Base-by-base conservation (phyloP, 2,329 filamentous ascomycete species). In the Lecanicillium sp. region DNA sequence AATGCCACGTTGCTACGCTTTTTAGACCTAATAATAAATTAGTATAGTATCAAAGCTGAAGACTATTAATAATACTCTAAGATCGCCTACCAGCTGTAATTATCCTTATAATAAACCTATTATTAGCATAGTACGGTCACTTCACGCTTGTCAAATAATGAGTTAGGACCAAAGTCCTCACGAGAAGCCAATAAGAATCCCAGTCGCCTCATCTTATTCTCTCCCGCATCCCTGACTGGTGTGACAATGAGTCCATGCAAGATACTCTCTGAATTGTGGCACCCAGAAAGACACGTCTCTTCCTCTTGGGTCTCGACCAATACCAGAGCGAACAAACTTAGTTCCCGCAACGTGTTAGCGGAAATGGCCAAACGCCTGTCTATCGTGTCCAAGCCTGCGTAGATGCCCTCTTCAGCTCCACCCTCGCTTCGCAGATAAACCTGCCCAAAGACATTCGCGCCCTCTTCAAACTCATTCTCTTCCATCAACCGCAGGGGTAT, bases 311-410 rank as follows among this genome's bases (percentile, higher is more conserved):
- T 42, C 16, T 38, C 18, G 7, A 28, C 30, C 35, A 38, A 15
- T 15, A 42, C 29, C 30, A 38, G 35, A 17, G 40, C 40, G 34
- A 38, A 33, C 5, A 35, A 35, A 16, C 29, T 6, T 14, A 9
- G 29, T 4, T 33, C 19, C 16, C 17, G 29, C 22, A 42, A 18
- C 13, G 5, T 16, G 9, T 38, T 35, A 4, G 18, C 30, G 3
- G 40, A 29, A 11, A 17, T n/a, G 5, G 15, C 6, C 17, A 19
- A 34, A 20, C 29, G 30, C 30, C 19, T 42, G 7, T 42, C 35
- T 13, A 33, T 38, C 12, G 35, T 35, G n/a, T 37, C 35, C n/a
- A 42, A 13, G 17, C 29, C 30, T 3, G 19, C 34, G 14, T 33
- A 17, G 3, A 35, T 14, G 29, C 22, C 29, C 8, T 30, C 30